Percentiles rank a stretch among this genome's conserved stretches.
These are phyloP conservation scores for Sphaceloma murrayae DNA, from an alignment of 2,329 filamentous ascomycete genomes.

Conservation along the genomic window DNA sequence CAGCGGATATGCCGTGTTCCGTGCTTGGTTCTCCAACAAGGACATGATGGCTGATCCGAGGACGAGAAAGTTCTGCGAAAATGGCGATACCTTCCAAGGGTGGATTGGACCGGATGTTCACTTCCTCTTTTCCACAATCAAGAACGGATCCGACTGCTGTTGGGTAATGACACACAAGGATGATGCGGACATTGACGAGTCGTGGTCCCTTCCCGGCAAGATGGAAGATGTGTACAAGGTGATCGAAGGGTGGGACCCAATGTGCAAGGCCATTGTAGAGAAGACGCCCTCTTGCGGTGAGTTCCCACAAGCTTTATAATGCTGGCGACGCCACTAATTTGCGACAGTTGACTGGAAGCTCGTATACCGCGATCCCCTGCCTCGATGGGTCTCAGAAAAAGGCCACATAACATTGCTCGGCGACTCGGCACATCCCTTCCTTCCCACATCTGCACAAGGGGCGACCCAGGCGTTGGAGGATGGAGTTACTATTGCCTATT, in stretches of 20 bases:
- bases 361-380: slow-evolving; percentile 45
- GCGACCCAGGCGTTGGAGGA: slow-evolving; percentile 48
- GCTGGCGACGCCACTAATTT: background rate
- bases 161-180: slow-evolving; percentile 41
- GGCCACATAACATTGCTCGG: slow-evolving; percentile 44
- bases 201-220: slow-evolving; percentile 39
- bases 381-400: slow-evolving; percentile 44
- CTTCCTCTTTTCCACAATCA: slow-evolving; percentile 32
- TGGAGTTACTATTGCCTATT: slow-evolving; percentile 38
- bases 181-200: slow-evolving; percentile 37
- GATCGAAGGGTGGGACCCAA: slow-evolving; percentile 34
- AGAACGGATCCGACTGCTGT: slow-evolving; percentile 30
- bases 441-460: slow-evolving; percentile 46
- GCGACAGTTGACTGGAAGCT: slow-evolving; percentile 45
- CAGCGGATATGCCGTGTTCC: slow-evolving; percentile 45
- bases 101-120: slow-evolving; percentile 32
- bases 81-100: slow-evolving; percentile 32
- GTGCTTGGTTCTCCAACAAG: slow-evolving; percentile 36
- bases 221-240: slow-evolving; percentile 36
- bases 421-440: slow-evolving; percentile 46
- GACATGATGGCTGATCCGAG: slow-evolving; percentile 33
- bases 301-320: background rate
- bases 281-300: slow-evolving; percentile 25
- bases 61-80: slow-evolving; percentile 31
- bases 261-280: slow-evolving; percentile 38